phyloP scores from a whole-genome alignment of 371 early-diverging fungal species.

The Circinella minor region DNA sequence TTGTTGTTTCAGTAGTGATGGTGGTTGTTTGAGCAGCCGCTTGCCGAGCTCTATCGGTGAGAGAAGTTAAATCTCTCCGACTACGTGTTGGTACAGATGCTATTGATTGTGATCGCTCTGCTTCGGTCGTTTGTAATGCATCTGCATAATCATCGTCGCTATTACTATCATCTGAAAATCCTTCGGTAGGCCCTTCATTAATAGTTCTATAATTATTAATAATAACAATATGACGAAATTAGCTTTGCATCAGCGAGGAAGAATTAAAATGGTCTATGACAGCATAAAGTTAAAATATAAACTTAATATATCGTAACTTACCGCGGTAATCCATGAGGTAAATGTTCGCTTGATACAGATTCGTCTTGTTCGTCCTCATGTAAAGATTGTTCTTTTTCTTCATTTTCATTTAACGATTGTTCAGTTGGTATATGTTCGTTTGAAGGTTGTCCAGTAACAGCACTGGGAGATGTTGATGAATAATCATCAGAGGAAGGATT shows the following conservation, averaged over 20 bases:
- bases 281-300: background rate
- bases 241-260: too few species aligned
- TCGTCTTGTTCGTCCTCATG: too few species aligned
- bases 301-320: background rate
- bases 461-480: background rate
- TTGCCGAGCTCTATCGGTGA: background rate
- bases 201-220: background rate
- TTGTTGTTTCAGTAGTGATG: too few species aligned
- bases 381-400: too few species aligned
- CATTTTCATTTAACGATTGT: too few species aligned
- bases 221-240: too few species aligned
- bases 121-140: background rate
- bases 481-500: too few species aligned
- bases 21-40: background rate
- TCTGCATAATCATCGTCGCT: background rate
- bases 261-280: background rate
- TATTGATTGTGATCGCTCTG: background rate
- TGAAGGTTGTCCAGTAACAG: background rate
- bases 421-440: too few species aligned
- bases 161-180: background rate
- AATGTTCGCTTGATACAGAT: background rate
- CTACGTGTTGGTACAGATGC: background rate
- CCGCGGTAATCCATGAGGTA: conserved; percentile 4
- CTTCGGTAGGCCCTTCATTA: background rate
- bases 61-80: background rate